These are phyloP conservation scores for Pseudoturritis turrita DNA, from an alignment of 345 rosid species.

Conservation along the genomic window DNA sequence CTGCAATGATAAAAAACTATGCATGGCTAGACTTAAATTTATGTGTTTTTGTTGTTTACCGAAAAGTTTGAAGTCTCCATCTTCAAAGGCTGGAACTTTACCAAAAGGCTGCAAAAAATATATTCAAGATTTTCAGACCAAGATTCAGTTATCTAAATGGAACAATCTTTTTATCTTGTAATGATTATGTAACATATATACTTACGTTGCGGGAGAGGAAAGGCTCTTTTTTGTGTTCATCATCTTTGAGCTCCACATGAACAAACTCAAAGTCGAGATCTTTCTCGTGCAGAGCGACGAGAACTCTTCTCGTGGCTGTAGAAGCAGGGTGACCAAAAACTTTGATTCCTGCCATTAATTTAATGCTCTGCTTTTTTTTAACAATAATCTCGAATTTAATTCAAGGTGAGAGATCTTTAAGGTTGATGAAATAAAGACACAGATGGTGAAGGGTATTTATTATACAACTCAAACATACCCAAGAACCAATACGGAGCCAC, in stretches of 20 bases:
- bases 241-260: slow-evolving; percentile 22
- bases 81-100: slow-evolving; percentile 66
- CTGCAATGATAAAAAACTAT: not conserved
- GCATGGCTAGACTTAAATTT: not conserved
- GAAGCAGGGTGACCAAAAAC: slow-evolving; percentile 31
- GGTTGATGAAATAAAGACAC: slow-evolving; percentile 4
- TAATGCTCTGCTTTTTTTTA: not conserved
- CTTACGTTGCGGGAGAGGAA: slow-evolving; percentile 33
- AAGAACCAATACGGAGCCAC: not conserved
- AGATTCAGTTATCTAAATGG: not conserved
- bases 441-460: slow-evolving; percentile 11
- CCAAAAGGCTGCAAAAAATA: slow-evolving; percentile 69
- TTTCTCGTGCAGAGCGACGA: slow-evolving; percentile 36
- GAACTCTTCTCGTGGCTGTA: slow-evolving; percentile 34
- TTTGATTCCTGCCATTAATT: slow-evolving; percentile 26
- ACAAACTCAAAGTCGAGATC: slow-evolving; percentile 30
- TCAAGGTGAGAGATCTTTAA: not conserved
- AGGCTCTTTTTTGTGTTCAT: slow-evolving; percentile 32
- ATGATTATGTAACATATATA: not conserved
- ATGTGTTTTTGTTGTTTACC: slow-evolving; percentile 35
- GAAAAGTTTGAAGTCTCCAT: slow-evolving; percentile 65
- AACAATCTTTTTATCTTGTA: not conserved
- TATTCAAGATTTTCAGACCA: slow-evolving; percentile 3
- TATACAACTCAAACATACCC: slow-evolving; percentile 11
- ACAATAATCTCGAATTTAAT: not conserved